Evolutionary conservation across 768 basidiomycete species (phyloP), one percentile per base, ranked within the genome.

Genomic region (Galerina marginata): DNA sequence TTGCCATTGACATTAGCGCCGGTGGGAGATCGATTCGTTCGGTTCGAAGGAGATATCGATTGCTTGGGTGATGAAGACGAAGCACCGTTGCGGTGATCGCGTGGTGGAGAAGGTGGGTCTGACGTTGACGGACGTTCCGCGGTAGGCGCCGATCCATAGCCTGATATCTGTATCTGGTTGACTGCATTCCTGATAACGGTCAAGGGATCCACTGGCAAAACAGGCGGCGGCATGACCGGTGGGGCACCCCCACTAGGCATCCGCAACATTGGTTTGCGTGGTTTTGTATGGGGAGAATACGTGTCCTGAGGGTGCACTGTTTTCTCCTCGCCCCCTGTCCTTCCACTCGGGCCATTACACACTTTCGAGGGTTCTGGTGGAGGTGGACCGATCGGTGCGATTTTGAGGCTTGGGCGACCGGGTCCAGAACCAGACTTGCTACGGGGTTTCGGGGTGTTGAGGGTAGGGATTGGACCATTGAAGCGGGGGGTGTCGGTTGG

Each of bases 251-350:
- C 48, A 15, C 38, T 49, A 26, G 16, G 25, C 45, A 25, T 40
- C 45, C 26, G 38, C 46, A 47, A 43, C 23, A 15, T 38, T 36
- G 38, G 38, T 12, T 38, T 23, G 36, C 50, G 42, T 16, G 33
- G 50, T 16, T 50, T 26, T 36, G 45, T 45, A 23, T 46, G 12
- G n/a, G 55, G 55, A 4, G 60, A 61, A 40, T 56, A 56, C 23
- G 60, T 61, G n/a, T 44, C 55, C 16, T 57, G 25, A 3, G 60
- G 54, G n/a, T 50, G 54, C 12, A 61, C 57, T 9, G 60, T 61
- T 12, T 48, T 57, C 7, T 47, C 55, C 11, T 40, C 56, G 46
- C 43, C 55, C 29, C 29, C 16, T 59, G 39, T 33, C 7, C 7
- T 33, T 40, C 29, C 54, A 26, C 36, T 48, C 26, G 42, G 42